Base-by-base conservation (phyloP, 163 green algal genomes). In the Scenedesmus sp. region DNA sequence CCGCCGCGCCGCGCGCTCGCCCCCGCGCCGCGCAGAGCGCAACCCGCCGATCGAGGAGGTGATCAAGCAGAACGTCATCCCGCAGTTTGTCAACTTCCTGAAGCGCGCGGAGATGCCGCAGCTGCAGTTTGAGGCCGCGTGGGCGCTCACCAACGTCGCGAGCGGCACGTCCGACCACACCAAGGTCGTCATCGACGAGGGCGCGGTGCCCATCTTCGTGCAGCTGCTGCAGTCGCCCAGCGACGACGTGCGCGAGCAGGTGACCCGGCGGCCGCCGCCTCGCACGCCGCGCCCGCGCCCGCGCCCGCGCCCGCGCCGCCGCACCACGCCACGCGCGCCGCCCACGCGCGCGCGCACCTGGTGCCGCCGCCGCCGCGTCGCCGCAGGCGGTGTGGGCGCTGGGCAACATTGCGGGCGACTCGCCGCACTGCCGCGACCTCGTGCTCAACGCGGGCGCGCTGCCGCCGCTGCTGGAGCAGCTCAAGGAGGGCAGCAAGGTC, bases 21-120 rank as follows among this genome's bases (percentile, higher is more conserved):
- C 10, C 11, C n/a, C n/a, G 1, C 60, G n/a, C n/a, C n/a, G n/a
- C 48, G 29, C 90, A 95, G 92, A 97, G 87, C 88, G 94, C 63
- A 98, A 96, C 83, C 96, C 96, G 0, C 96, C 96, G 11, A 99
- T 99, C 70, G 94, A 98, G 79, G 96, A 99, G 79, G 96, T 99
- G 20, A 98, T 99, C 57, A 90, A 89, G 60, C 94, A 97, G 66
- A 90, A 90, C 24, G 96, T 99, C 29, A 95, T 99, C 58, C 95
- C 94, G 3, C 91, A 94, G 60, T 98, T 99, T 83, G 96, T 99
- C 17, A 86, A 97, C 87, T 99, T 99, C 83, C 87, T 99, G 54
- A 89, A 97, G 87, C 88, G 92, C 28, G 58, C 70, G 9, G 96
- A 99, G 45, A 84, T 94, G 42, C 96, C 96, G 2, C 88, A 96